These are phyloP conservation scores for Hawksworthiomyces lignivorus DNA, from an alignment of 2,329 filamentous ascomycete species.

Conservation along the genomic window DNA sequence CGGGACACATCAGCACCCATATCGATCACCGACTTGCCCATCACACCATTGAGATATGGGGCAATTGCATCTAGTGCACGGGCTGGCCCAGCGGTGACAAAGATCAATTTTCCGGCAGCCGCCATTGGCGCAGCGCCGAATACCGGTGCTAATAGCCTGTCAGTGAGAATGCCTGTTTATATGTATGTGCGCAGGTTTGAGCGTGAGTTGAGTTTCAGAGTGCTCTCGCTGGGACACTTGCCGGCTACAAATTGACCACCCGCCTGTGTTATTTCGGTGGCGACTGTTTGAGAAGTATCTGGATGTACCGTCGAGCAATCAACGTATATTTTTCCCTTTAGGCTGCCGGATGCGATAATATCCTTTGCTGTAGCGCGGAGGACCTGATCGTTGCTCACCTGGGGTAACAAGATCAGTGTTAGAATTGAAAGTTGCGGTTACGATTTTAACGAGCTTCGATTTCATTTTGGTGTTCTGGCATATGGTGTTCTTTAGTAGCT, in stretches of 20 bases:
- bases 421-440: neutral
- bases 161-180: too few relatives aligned
- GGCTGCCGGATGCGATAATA: neutral
- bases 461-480: too few relatives aligned
- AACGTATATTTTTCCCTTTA: conserved; percentile 5
- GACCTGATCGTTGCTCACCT: conserved; percentile 5
- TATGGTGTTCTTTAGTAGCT: neutral
- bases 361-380: neutral
- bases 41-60: conserved; percentile 4
- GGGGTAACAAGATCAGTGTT: too few relatives aligned
- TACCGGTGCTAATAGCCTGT: neutral
- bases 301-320: conserved; percentile 8
- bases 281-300: neutral
- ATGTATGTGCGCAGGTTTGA: too few relatives aligned
- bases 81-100: conserved; percentile 1
- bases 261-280: neutral
- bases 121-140: conserved; percentile 5
- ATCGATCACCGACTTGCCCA: conserved; percentile 4
- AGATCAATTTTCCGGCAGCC: conserved; percentile 1
- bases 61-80: neutral
- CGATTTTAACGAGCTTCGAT: neutral
- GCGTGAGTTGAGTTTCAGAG: too few relatives aligned
- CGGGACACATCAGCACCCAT: conserved; percentile 7
- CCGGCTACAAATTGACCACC: conserved; percentile 6
- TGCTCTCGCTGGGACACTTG: too few relatives aligned